phyloP scores from a whole-genome alignment of 768 basidiomycete species.

The Naganishia antarctica region DNA sequence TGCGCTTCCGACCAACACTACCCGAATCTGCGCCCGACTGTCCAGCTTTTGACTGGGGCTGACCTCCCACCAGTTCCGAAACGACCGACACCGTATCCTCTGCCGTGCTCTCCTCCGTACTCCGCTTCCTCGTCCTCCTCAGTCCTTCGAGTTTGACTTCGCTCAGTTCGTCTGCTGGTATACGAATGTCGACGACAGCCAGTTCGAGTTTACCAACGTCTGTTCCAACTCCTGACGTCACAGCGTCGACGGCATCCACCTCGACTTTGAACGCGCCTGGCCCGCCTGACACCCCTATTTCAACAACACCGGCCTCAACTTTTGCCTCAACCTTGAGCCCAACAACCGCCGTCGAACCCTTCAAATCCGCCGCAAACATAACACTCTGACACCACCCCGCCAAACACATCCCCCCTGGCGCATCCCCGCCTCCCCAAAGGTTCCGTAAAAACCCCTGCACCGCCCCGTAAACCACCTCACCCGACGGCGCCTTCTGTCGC shows the following conservation, averaged over 20 bases:
- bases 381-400: conserved; percentile 49
- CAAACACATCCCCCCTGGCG: conserved; percentile 26
- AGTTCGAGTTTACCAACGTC: too few relatives aligned
- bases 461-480: conserved; percentile 39
- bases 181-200: too few relatives aligned
- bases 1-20: background rate
- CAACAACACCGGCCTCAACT: background rate
- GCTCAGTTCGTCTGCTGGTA: too few relatives aligned
- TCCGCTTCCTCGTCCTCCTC: background rate
- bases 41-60: background rate
- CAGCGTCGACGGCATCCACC: background rate
- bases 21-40: background rate
- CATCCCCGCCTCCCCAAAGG: conserved; percentile 36
- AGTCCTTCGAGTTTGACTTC: too few relatives aligned
- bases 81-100: background rate
- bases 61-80: background rate
- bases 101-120: background rate
- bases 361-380: conserved; percentile 48
- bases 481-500: conserved; percentile 43
- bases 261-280: too few relatives aligned
- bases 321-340: background rate
- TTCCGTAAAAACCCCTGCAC: conserved; percentile 41
- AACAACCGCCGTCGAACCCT: conserved; percentile 25
- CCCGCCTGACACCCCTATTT: too few relatives aligned
- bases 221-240: too few relatives aligned